A percentile compares a stretch with the other conserved stretches of the same genome.
phyloP scores from a whole-genome alignment of 192 early-diverging fungal genomes.

The Coemansia sp. region DNA sequence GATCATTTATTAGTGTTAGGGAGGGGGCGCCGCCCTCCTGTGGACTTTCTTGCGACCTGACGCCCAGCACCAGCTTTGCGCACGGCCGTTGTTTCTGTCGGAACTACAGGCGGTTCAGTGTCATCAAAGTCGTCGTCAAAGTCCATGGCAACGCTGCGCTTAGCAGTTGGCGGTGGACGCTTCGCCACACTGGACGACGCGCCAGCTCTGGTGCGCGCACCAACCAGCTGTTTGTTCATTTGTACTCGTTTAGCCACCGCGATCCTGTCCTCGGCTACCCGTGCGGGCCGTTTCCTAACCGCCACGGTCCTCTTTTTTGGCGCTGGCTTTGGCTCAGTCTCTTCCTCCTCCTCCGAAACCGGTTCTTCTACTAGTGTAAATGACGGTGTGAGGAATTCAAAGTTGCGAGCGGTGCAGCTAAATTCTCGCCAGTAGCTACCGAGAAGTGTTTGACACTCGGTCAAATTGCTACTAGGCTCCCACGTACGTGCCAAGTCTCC shows the following conservation, averaged over 20 bases:
- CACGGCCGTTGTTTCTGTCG: too few relatives aligned
- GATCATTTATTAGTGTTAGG: not conserved
- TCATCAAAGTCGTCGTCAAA: not conserved
- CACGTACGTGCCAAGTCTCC: constrained; percentile 32
- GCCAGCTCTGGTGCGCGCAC: constrained; percentile 5
- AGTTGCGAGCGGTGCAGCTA: not conserved
- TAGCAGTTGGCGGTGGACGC: constrained; percentile 26
- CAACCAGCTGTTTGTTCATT: constrained; percentile 32
- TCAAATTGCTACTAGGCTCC: constrained; percentile 24
- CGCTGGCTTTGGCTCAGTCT: not conserved
- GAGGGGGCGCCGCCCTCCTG: constrained; percentile 18
- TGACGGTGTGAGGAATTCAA: constrained; percentile 4
- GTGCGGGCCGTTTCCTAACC: not conserved
- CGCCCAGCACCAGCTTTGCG: not conserved
- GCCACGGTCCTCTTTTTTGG: not conserved
- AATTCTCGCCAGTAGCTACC: constrained; percentile 27
- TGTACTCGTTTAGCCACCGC: constrained; percentile 40
- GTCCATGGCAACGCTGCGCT: constrained; percentile 10
- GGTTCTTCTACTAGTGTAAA: not conserved
- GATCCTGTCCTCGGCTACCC: constrained; percentile 22
- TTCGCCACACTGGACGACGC: constrained; percentile 5
- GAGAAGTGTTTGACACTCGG: constrained; percentile 18
- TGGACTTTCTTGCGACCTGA: constrained; percentile 42
- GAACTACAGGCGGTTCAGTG: not conserved
- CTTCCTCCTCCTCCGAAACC: not conserved